phyloP scores from a whole-genome alignment of 768 basidiomycete genomes.

The Termitomyces sp. region DNA sequence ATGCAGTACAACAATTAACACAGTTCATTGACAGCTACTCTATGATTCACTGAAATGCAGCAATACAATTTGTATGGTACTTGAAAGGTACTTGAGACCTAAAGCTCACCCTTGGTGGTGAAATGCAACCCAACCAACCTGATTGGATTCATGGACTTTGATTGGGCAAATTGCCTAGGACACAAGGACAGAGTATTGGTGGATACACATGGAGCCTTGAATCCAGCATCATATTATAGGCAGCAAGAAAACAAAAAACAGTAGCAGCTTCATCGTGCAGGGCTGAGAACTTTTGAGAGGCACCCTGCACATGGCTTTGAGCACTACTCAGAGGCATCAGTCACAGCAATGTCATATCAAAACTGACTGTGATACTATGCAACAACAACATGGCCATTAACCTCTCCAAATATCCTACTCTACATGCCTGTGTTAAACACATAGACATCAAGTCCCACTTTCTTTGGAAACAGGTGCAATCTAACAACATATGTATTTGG shows the following conservation, averaged over 20 bases:
- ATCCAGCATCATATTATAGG: not conserved
- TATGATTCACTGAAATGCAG: not conserved
- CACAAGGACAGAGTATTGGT: not conserved
- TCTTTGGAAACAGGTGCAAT: no score
- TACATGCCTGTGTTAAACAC: no score
- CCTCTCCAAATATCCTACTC: no score
- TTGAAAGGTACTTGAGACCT: not conserved
- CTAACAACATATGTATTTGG: no score
- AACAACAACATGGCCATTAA: no score
- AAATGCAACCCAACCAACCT: not conserved
- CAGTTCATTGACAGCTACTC: slow-evolving; percentile 1
- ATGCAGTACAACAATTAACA: not conserved
- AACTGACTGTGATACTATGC: no score
- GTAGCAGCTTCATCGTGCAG: not conserved
- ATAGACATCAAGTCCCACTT: no score
- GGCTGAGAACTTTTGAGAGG: not conserved
- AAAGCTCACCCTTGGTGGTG: not conserved
- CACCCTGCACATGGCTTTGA: no score
- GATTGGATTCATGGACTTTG: not conserved
- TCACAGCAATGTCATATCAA: no score
- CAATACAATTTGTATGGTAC: not conserved
- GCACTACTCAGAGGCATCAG: no score
- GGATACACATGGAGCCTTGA: not conserved
- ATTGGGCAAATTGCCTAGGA: not conserved
- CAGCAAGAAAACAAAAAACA: not conserved